Conservation (phyloP, 2,329 filamentous ascomycete species). For the Scedosporium boydii region DNA sequence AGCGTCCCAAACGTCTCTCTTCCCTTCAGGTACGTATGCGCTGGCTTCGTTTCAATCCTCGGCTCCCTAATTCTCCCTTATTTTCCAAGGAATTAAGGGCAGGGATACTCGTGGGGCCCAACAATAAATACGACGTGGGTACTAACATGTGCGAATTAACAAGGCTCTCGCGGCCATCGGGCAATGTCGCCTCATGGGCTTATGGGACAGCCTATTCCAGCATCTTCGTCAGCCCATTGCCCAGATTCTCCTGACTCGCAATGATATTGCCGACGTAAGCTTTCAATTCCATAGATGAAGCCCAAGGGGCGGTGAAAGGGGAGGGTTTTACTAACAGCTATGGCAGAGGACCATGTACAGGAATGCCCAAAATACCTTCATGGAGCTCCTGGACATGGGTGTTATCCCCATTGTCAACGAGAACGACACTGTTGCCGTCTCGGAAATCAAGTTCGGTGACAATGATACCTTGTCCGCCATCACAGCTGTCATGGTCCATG, state of each 20-base stretch:
- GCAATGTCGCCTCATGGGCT: constrained; percentile 86
- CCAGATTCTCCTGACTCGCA: constrained; percentile 87
- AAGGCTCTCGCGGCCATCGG: constrained; percentile 89
- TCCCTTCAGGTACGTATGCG: constrained; percentile 58
- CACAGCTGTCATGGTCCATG: constrained; percentile 93
- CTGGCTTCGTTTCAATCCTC: not conserved
- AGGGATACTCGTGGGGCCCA: not conserved
- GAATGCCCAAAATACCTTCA: constrained; percentile 93
- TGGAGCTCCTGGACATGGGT: constrained; percentile 82
- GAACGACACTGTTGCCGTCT: constrained; percentile 92
- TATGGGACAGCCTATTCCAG: constrained; percentile 89
- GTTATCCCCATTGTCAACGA: constrained; percentile 98
- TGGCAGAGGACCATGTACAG: constrained; percentile 76
- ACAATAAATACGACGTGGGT: not conserved
- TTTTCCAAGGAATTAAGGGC: not conserved
- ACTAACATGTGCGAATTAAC: not conserved
- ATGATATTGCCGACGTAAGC: constrained; percentile 86
- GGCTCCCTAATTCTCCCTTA: not conserved
- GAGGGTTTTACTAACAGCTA: constrained; percentile 10
- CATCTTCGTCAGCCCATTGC: constrained; percentile 86
- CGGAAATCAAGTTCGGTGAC: constrained; percentile 98
- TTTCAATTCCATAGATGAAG: not conserved
- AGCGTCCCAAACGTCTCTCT: constrained; percentile 81
- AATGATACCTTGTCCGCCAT: constrained; percentile 97
- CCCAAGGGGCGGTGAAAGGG: not conserved